Base-by-base conservation (phyloP, 2,329 filamentous ascomycete genomes). In the Phialocephala sp. region DNA sequence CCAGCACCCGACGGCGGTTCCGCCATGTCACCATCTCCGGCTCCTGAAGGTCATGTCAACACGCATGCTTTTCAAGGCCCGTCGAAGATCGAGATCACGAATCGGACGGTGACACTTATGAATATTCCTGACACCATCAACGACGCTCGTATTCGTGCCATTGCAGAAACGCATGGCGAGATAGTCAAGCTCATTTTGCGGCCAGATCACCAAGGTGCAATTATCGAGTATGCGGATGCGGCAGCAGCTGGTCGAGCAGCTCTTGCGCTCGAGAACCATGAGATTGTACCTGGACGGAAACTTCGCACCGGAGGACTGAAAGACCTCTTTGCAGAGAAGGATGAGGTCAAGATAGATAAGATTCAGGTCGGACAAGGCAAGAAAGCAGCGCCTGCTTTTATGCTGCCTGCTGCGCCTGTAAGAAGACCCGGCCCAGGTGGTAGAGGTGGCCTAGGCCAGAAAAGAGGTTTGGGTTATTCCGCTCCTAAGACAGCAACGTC, bases 71-170 rank as follows among this genome's bases (percentile, higher is more conserved):
- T 68, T 32, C 66, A 68, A 54, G 74, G 75, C 14, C 80, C 83
- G 20, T 81, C 83, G 0, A 77, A 80, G 8, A 77, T 77, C 6
- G 83, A 87, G 18, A 84, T 87, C 22, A 78, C 82, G 36, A 86
- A 89, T 59, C 89, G 93, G 60, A 95, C 92, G 0, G 84, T 98
- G 59, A 90, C 90, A 11, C 81, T 99, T 35, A 87, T 97, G 79
- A 91, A 94, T 68, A 82, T 99, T 0, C 93, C 95, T 0, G 95
- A 98, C 74, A 98, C 94, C 0, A 87, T 98, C 73, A 97, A 96
- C 70, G 92, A 97, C 73, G 88, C 91, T 1, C 92, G 94, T 36
- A 87, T 99, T 62, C 87, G 87, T 54, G 84, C 88, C 0, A 81
- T 96, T 2, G 88, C 91, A 9, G 90, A 93, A 71, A 84, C 87